A percentile compares a stretch with the other conserved stretches of the same genome.
phyloP scores from a whole-genome alignment of 805 yeast genomes.

The Komagataella pseudopastoris region DNA sequence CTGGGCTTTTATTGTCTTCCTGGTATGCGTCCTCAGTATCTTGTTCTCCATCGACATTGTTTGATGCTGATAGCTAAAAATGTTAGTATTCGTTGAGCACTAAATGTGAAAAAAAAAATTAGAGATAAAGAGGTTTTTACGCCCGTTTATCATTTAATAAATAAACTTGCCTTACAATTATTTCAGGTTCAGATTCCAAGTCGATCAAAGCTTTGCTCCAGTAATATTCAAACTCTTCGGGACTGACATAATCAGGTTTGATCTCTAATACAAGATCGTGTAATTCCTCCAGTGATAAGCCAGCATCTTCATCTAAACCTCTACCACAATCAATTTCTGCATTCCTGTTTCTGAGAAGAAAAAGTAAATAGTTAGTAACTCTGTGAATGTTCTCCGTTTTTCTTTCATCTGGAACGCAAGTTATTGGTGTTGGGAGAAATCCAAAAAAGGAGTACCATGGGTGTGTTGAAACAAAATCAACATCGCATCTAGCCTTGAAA shows the following conservation, averaged over 20 bases:
- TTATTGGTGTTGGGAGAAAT: slow-evolving; percentile 43
- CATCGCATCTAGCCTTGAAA: slow-evolving; percentile 53
- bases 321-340: slow-evolving; percentile 34
- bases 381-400: slow-evolving; percentile 54
- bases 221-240: slow-evolving; percentile 59
- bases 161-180: slow-evolving; percentile 44
- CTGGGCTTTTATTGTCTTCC: slow-evolving; percentile 7
- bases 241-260: slow-evolving; percentile 24
- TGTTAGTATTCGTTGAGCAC: slow-evolving; percentile 10
- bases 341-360: slow-evolving; percentile 50
- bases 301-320: slow-evolving; percentile 18
- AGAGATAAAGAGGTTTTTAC: not conserved
- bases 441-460: slow-evolving; percentile 46
- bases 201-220: slow-evolving; percentile 57
- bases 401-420: slow-evolving; percentile 63
- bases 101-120: not conserved
- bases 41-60: slow-evolving; percentile 23
- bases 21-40: slow-evolving; percentile 17
- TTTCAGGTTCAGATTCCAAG: slow-evolving; percentile 52
- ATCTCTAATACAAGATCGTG: slow-evolving; percentile 47
- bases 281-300: slow-evolving; percentile 56
- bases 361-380: slow-evolving; percentile 53
- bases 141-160: slow-evolving; percentile 1
- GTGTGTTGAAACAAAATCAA: slow-evolving; percentile 39
- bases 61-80: slow-evolving; percentile 5